These are phyloP conservation scores for Cytospora piceae DNA, from an alignment of 2,329 filamentous ascomycete species.

Conservation along the genomic window DNA sequence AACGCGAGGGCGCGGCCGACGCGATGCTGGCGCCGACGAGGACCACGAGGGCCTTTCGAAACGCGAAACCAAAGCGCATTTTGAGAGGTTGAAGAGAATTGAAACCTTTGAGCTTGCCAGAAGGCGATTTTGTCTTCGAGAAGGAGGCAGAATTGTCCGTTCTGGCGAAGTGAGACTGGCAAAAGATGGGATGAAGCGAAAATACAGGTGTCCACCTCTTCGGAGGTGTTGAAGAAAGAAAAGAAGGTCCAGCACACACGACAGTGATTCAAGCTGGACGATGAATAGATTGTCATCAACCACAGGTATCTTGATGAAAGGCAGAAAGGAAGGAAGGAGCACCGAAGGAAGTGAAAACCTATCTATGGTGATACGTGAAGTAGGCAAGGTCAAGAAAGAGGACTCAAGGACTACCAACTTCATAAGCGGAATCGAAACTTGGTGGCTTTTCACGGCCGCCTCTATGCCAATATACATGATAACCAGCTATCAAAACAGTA, in stretches of 20 bases:
- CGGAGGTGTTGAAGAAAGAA: not conserved
- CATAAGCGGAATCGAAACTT: not conserved
- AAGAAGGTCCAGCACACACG: not conserved
- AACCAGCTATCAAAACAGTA: not conserved
- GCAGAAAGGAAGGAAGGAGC: not conserved
- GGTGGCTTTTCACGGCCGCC: not conserved
- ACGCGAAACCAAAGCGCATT: conserved; percentile 40
- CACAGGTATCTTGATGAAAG: not conserved
- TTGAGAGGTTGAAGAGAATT: conserved; percentile 23
- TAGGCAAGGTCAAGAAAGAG: not conserved
- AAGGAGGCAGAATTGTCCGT: not conserved
- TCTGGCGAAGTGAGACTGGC: not conserved
- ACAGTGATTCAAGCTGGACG: not conserved
- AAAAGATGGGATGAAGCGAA: not conserved
- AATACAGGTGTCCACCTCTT: conserved; percentile 1
- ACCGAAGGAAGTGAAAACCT: not conserved
- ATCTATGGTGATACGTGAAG: not conserved
- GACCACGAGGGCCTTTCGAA: conserved; percentile 40
- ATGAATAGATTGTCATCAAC: not conserved
- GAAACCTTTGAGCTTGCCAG: not conserved
- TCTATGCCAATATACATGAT: not conserved
- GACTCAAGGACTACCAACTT: not conserved
- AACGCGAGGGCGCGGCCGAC: conserved; percentile 31
- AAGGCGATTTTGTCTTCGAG: not conserved
- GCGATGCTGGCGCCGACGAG: conserved; percentile 39